Evolutionary conservation across 1,284 basidiomycete genomes (phyloP).

Genomic region (Apiotrichum sp.): DNA sequence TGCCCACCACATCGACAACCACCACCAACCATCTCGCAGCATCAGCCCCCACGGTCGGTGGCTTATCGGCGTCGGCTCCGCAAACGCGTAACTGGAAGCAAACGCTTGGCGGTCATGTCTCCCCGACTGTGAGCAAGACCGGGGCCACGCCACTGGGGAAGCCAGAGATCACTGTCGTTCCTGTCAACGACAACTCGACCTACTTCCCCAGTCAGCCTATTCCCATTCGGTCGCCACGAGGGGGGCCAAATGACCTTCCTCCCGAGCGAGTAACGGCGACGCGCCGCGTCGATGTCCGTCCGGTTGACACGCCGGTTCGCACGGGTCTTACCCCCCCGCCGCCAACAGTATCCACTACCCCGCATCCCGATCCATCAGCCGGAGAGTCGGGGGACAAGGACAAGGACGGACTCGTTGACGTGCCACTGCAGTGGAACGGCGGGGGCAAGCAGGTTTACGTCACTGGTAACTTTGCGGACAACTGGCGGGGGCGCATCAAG

Average conservation of each 20-base stretch:
- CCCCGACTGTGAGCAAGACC: slow-evolving; percentile 1
- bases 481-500: slow-evolving; percentile 54
- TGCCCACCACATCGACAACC: slow-evolving; percentile 37
- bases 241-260: background rate
- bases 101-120: slow-evolving; percentile 22
- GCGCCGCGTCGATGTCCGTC: slow-evolving; percentile 15
- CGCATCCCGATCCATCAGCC: slow-evolving; percentile 13
- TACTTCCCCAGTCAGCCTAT: slow-evolving; percentile 18
- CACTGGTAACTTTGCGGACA: slow-evolving; percentile 56
- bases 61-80: slow-evolving; percentile 2
- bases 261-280: slow-evolving; percentile 3
- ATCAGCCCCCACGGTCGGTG: slow-evolving; percentile 1
- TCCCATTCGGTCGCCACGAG: slow-evolving; percentile 18
- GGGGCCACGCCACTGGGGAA: background rate
- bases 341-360: slow-evolving; percentile 28
- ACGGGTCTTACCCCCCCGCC: slow-evolving; percentile 26
- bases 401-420: slow-evolving; percentile 37
- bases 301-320: slow-evolving; percentile 14
- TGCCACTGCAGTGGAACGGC: slow-evolving; percentile 45
- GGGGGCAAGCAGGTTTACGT: slow-evolving; percentile 52
- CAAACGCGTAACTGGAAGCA: slow-evolving; percentile 26
- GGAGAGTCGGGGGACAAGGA: slow-evolving; percentile 3
- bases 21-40: slow-evolving; percentile 34
- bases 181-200: slow-evolving; percentile 17
- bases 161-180: slow-evolving; percentile 16